A percentile compares a stretch with the other conserved stretches of the same genome.
phyloP scores from a whole-genome alignment of 1,139 yeast genomes.

The Blastobotrys illinoisensis region DNA sequence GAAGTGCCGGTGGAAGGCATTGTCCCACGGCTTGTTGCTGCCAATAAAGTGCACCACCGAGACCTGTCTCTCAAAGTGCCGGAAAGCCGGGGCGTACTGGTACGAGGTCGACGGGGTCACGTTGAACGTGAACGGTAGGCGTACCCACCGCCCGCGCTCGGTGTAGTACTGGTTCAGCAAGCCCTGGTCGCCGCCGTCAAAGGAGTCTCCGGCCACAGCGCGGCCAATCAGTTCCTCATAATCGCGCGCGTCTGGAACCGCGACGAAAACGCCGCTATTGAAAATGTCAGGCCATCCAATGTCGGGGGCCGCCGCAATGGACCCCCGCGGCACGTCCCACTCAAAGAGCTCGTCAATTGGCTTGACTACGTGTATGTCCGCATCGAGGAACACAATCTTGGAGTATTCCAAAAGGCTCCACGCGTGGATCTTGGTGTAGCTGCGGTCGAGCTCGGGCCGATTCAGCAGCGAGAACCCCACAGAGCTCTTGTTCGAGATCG shows the following conservation, averaged over 20 bases:
- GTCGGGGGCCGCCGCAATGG: conserved; percentile 71
- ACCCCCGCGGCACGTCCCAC: conserved; percentile 18
- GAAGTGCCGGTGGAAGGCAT: conserved; percentile 2
- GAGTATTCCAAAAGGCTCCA: conserved; percentile 63
- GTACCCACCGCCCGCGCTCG: conserved; percentile 44
- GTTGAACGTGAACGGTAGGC: conserved; percentile 75
- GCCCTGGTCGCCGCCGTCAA: conserved; percentile 97
- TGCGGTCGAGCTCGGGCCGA: conserved; percentile 68
- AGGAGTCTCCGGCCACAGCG: conserved; percentile 45
- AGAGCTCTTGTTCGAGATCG: conserved; percentile 25
- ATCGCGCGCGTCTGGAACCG: conserved; percentile 50
- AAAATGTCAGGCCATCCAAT: conserved; percentile 95
- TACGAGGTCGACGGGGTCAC: conserved; percentile 82
- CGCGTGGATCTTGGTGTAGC: conserved; percentile 67
- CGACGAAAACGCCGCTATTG: conserved; percentile 78
- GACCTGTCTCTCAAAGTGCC: conserved; percentile 50
- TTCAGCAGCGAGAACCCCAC: conserved; percentile 44
- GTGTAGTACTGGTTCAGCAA: conserved; percentile 76
- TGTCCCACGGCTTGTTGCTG: conserved; percentile 71
- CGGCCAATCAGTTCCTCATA: conserved; percentile 40
- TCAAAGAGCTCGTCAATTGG: conserved; percentile 41
- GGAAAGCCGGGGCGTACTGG: conserved; percentile 74
- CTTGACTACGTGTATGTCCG: conserved; percentile 67
- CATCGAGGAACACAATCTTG: conserved; percentile 68
- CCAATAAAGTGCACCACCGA: conserved; percentile 81